Evolutionary conservation across 306 rosid species (phyloP).

Genomic region (Chamaecrista fasciculata): DNA sequence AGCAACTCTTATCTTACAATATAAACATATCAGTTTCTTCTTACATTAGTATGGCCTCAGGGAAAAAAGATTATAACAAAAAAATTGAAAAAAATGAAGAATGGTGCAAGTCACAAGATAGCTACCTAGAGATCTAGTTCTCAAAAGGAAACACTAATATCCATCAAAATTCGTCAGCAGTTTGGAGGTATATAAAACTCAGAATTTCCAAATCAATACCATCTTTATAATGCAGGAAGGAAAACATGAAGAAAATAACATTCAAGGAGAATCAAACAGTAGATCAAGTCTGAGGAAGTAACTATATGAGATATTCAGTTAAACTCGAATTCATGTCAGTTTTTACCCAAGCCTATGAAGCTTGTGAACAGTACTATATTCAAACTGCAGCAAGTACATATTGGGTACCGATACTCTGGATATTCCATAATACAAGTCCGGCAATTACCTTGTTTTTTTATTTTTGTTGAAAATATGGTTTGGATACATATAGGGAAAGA

Average conservation of each 20-base stretch:
- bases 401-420: too few relatives aligned
- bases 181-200: constrained; percentile 16
- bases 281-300: background rate
- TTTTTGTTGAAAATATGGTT: too few relatives aligned
- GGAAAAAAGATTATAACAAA: background rate
- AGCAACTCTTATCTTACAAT: constrained; percentile 64
- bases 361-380: too few relatives aligned
- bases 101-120: background rate
- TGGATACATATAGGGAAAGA: too few relatives aligned
- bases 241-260: background rate
- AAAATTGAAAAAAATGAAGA: background rate
- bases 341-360: background rate
- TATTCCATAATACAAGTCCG: too few relatives aligned
- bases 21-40: constrained; percentile 32
- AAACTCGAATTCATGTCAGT: constrained; percentile 4
- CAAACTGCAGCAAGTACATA: too few relatives aligned
- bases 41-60: background rate
- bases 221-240: background rate
- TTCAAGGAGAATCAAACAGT: background rate
- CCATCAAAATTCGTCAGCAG: background rate
- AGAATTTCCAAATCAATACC: background rate
- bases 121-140: constrained; percentile 17
- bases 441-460: too few relatives aligned
- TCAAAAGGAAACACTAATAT: background rate
- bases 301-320: constrained; percentile 11